These are phyloP conservation scores for Penicillium thymicola DNA, from an alignment of 2,329 filamentous ascomycete species.

Conservation along the genomic window DNA sequence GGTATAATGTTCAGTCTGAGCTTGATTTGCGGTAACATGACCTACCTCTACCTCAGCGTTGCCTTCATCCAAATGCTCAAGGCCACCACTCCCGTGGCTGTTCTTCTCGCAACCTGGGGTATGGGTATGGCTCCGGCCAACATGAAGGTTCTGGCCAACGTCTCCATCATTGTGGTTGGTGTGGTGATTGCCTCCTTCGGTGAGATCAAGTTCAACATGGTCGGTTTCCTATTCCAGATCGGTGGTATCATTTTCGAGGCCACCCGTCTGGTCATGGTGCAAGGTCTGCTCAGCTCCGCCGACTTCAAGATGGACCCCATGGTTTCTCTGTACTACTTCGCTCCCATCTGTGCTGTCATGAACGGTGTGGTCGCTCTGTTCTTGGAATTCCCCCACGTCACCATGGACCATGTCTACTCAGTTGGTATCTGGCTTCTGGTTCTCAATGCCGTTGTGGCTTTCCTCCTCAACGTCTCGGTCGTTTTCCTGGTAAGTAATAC, in stretches of 20 bases:
- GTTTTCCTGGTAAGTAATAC: slow-evolving; percentile 70
- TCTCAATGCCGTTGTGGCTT: slow-evolving; percentile 73
- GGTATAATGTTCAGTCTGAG: slow-evolving; percentile 93
- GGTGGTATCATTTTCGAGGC: slow-evolving; percentile 78
- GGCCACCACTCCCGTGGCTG: slow-evolving; percentile 92
- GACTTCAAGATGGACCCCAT: slow-evolving; percentile 88
- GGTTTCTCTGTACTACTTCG: slow-evolving; percentile 86
- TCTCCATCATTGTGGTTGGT: slow-evolving; percentile 90
- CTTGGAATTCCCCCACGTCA: slow-evolving; percentile 65
- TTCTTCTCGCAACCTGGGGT: slow-evolving; percentile 83
- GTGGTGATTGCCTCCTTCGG: slow-evolving; percentile 92
- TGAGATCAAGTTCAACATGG: slow-evolving; percentile 79
- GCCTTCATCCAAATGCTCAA: slow-evolving; percentile 83
- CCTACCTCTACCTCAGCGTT: slow-evolving; percentile 91
- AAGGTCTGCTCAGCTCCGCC: slow-evolving; percentile 71
- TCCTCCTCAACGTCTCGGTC: slow-evolving; percentile 76
- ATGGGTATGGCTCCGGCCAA: slow-evolving; percentile 82
- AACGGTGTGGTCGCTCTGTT: slow-evolving; percentile 69
- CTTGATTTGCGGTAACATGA: slow-evolving; percentile 93
- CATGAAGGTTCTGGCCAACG: slow-evolving; percentile 83
- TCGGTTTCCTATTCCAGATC: slow-evolving; percentile 67
- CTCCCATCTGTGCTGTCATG: slow-evolving; percentile 77
- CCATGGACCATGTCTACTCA: slow-evolving; percentile 62
- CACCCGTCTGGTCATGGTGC: slow-evolving; percentile 78
- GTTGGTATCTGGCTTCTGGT: slow-evolving; percentile 65